Evolutionary conservation across 768 basidiomycete species (phyloP).

Genomic region (Trametes gibbosa): DNA sequence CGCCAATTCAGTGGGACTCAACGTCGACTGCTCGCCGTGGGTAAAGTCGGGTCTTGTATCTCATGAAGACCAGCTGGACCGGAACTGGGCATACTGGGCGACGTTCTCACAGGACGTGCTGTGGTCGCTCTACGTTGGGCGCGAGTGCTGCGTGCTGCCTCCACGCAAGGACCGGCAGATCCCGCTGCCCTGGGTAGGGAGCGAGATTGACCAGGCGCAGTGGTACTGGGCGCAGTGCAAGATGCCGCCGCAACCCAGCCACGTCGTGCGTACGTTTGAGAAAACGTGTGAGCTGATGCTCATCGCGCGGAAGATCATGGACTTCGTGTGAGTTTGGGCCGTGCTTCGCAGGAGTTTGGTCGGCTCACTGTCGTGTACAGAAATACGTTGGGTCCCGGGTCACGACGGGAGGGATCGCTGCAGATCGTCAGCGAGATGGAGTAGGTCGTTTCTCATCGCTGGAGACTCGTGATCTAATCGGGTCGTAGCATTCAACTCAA

Average conservation of each 20-base stretch:
- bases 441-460: slow-evolving; percentile 30
- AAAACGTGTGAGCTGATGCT: slow-evolving; percentile 47
- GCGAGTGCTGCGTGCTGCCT: slow-evolving; percentile 50
- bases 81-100: slow-evolving; percentile 61
- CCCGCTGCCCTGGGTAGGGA: slow-evolving; percentile 47
- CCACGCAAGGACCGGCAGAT: slow-evolving; percentile 38
- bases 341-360: neutral
- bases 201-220: slow-evolving; percentile 46
- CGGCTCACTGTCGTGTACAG: slow-evolving; percentile 26
- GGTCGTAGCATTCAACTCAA: slow-evolving; percentile 25
- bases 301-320: slow-evolving; percentile 52
- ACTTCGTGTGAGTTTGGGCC: slow-evolving; percentile 48
- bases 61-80: slow-evolving; percentile 51
- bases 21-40: slow-evolving; percentile 56
- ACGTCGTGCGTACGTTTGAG: slow-evolving; percentile 39
- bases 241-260: slow-evolving; percentile 37
- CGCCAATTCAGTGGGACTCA: slow-evolving; percentile 49
- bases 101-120: slow-evolving; percentile 60
- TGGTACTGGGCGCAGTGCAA: slow-evolving; percentile 44
- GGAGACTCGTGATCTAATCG: neutral
- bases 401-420: slow-evolving; percentile 41
- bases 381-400: slow-evolving; percentile 43
- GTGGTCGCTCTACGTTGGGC: slow-evolving; percentile 66
- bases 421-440: slow-evolving; percentile 53
- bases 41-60: slow-evolving; percentile 51